A percentile compares a stretch with the other conserved stretches of the same genome.
phyloP scores from a whole-genome alignment of 805 yeast species.

The Wickerhamiella sorbophila region DNA sequence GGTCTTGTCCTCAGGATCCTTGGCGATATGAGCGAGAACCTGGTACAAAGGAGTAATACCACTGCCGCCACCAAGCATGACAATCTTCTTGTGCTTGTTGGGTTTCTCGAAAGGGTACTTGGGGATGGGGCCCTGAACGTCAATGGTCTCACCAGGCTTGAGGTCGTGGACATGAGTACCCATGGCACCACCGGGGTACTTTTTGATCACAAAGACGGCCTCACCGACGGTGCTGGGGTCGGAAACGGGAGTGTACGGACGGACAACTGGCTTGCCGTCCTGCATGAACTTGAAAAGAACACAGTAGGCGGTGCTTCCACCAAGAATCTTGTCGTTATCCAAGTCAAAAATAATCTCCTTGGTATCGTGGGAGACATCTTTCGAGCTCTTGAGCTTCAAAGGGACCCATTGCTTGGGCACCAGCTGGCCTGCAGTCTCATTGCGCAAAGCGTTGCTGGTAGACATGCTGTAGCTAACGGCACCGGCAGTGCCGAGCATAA shows the following conservation, averaged over 20 bases:
- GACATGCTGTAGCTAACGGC: conserved; percentile 24
- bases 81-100: conserved; percentile 65
- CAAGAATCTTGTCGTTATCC: conserved; percentile 56
- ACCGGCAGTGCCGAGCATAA: conserved; percentile 35
- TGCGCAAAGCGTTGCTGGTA: conserved; percentile 19
- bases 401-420: conserved; percentile 25
- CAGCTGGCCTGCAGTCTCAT: conserved; percentile 15
- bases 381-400: conserved; percentile 14
- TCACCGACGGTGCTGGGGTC: conserved; percentile 56
- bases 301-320: conserved; percentile 67
- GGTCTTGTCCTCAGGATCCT: conserved; percentile 78
- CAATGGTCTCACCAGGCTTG: conserved; percentile 63
- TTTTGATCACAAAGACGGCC: conserved; percentile 70
- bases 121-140: conserved; percentile 86
- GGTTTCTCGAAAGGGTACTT: conserved; percentile 78
- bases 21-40: conserved; percentile 58
- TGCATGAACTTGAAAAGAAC: conserved; percentile 72
- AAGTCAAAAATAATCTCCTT: conserved; percentile 58
- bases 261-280: conserved; percentile 74
- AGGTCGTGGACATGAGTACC: conserved; percentile 56
- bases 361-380: conserved; percentile 27
- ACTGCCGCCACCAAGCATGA: conserved; percentile 88
- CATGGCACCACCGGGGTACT: conserved; percentile 74
- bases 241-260: conserved; percentile 73
- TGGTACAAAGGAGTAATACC: conserved; percentile 96